Base-by-base conservation (phyloP, 2,329 filamentous ascomycete species). In the Balansia obtecta region DNA sequence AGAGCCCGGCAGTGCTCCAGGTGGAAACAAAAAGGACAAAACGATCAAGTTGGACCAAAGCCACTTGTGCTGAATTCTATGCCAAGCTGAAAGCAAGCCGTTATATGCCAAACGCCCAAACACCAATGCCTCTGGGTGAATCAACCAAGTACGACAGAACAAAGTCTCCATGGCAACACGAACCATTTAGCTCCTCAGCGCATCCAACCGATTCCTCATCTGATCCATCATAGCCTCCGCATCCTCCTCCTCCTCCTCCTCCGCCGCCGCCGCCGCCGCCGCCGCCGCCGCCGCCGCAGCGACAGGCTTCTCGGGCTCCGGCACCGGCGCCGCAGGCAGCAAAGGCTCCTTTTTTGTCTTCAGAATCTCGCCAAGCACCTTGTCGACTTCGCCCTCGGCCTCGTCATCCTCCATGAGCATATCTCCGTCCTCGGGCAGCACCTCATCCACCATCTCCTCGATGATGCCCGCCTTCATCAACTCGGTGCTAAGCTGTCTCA, bases 401-500 rank as follows among this genome's bases (percentile, higher is more conserved):
- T 88, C 84, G 6, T 83, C 86, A 59, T 90, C 87, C 54, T 88
- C 87, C 52, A 86, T 81, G 52, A 87, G 79, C 49, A 80, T 73
- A 58, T 88, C 72, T 48, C 83, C 69, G 51, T 89, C 83, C 56
- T 83, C 78, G n/a, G 89, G 88, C 56, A 97, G 71, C 42, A 77
- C 82, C 64, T 97, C 91, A 45, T 84, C 86, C 4, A 95, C 82
- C 86, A 97, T 96, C 72, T 98, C 93, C 73, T 97, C 91, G 53
- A 97, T 95, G 57, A 98, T 91, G 15, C 91, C 93, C 2, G 93
- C 91, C 71, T 89, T 94, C 67, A 95, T 86, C 57, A 97, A 70
- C 74, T 97, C 93, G 52, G 84, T 76, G 60, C 83, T 85, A 46
- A 97, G 72, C 66, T 95, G 88, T 55, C 82, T 76, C 91, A 97